These are phyloP conservation scores for Ampelocalamus luodianensis DNA, from an alignment of 176 grass and related monocot genomes.

Conservation along the genomic window DNA sequence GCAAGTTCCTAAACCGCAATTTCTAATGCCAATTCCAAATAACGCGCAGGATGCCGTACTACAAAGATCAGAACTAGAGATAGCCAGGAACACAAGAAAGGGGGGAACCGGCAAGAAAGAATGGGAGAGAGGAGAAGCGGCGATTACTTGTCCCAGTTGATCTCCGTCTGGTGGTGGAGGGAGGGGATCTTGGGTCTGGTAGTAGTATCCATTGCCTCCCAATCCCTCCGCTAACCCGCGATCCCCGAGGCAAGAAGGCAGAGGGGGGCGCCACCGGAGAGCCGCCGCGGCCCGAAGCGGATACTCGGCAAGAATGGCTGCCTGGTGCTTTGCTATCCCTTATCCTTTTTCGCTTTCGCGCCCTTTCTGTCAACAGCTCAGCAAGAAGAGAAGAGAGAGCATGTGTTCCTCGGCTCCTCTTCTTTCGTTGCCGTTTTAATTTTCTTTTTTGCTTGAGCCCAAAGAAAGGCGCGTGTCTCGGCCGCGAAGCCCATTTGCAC, in stretches of 20 bases:
- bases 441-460: constrained; percentile 41
- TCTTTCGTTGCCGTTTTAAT: background rate
- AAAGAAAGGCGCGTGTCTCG: background rate
- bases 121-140: background rate
- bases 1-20: background rate
- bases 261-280: background rate
- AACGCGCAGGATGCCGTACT: background rate
- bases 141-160: constrained; percentile 96
- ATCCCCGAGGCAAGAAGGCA: background rate
- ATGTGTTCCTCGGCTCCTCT: constrained; percentile 38
- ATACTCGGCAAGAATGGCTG: constrained; percentile 25
- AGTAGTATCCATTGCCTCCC: constrained; percentile 50
- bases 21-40: constrained; percentile 24
- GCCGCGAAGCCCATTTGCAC: background rate
- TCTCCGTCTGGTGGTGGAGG: constrained; percentile 84
- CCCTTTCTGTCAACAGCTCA: constrained; percentile 17
- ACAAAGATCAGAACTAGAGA: constrained; percentile 27
- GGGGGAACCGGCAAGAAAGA: background rate
- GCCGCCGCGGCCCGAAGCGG: background rate
- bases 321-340: background rate
- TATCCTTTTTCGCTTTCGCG: constrained; percentile 32
- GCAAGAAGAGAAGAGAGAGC: background rate
- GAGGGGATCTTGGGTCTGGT: constrained; percentile 58
- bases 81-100: background rate
- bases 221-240: constrained; percentile 40